A percentile compares a stretch with the other conserved stretches of the same genome.
Conservation (phyloP, 2,329 filamentous ascomycete species). For the Xylaria sp. region DNA sequence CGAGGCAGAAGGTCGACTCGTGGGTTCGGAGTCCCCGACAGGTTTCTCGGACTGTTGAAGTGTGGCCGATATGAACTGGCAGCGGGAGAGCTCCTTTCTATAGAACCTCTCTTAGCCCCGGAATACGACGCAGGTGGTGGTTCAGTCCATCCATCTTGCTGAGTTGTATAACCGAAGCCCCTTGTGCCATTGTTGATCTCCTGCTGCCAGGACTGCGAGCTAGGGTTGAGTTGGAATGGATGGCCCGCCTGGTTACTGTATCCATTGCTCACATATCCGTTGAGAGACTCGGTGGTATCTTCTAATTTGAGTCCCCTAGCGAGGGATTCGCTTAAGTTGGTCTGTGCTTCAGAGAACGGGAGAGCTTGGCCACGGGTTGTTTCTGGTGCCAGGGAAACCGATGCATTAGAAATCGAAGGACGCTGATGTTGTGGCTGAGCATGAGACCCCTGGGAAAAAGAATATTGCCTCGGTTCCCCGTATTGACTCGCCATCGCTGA, state of each 20-base stretch:
- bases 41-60: conserved; percentile 49
- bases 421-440: conserved; percentile 39
- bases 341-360: conserved; percentile 51
- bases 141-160: conserved; percentile 52
- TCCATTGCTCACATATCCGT: conserved; percentile 40
- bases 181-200: conserved; percentile 44
- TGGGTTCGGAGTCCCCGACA: conserved; percentile 47
- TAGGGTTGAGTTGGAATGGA: conserved; percentile 61
- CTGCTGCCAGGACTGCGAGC: conserved; percentile 59
- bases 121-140: conserved; percentile 41
- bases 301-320: conserved; percentile 52
- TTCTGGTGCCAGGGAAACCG: conserved; percentile 40
- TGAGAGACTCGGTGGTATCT: conserved; percentile 42
- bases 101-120: conserved; percentile 52
- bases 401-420: conserved; percentile 40
- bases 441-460: conserved; percentile 38
- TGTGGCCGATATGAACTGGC: conserved; percentile 48
- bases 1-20: conserved; percentile 54
- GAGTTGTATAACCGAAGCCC: conserved; percentile 43
- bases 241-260: conserved; percentile 45
- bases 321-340: conserved; percentile 53
- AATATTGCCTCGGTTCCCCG: conserved; percentile 35
- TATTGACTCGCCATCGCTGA: conserved; percentile 37
- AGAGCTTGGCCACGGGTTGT: conserved; percentile 35
- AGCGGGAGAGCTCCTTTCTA: conserved; percentile 55